These are phyloP conservation scores for Nematodospora valgi DNA, from an alignment of 805 yeast species.

Conservation along the genomic window DNA sequence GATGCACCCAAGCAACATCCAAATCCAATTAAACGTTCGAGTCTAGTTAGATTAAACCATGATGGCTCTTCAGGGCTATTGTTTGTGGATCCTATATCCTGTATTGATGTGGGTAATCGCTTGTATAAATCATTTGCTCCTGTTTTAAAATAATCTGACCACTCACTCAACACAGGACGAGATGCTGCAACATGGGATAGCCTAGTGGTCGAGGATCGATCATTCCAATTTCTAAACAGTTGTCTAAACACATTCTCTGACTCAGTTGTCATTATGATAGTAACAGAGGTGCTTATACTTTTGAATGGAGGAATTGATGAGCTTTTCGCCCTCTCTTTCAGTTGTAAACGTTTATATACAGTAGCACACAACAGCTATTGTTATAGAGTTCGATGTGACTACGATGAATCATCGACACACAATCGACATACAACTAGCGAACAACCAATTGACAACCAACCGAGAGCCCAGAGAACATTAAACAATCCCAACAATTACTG, in stretches of 20 bases:
- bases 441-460: too few species aligned
- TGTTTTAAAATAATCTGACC: slow-evolving; percentile 41
- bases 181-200: too few species aligned
- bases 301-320: too few species aligned
- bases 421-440: too few species aligned
- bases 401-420: too few species aligned
- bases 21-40: slow-evolving; percentile 79
- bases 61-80: slow-evolving; percentile 57
- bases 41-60: slow-evolving; percentile 72
- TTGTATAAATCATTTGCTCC: slow-evolving; percentile 58
- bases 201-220: slow-evolving; percentile 10
- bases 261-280: slow-evolving; percentile 20
- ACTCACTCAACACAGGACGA: slow-evolving; percentile 33
- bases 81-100: slow-evolving; percentile 30
- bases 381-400: too few species aligned
- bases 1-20: slow-evolving; percentile 74
- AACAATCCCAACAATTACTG: too few species aligned
- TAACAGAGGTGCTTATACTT: too few species aligned
- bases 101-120: slow-evolving; percentile 50
- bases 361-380: too few species aligned
- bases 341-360: too few species aligned
- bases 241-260: slow-evolving; percentile 33
- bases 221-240: slow-evolving; percentile 32
- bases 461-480: too few species aligned
- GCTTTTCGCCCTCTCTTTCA: too few species aligned